A percentile compares a stretch with the other conserved stretches of the same genome.
Evolutionary conservation across 805 yeast genomes (phyloP).

Genomic region (Teunomyces cretensis): DNA sequence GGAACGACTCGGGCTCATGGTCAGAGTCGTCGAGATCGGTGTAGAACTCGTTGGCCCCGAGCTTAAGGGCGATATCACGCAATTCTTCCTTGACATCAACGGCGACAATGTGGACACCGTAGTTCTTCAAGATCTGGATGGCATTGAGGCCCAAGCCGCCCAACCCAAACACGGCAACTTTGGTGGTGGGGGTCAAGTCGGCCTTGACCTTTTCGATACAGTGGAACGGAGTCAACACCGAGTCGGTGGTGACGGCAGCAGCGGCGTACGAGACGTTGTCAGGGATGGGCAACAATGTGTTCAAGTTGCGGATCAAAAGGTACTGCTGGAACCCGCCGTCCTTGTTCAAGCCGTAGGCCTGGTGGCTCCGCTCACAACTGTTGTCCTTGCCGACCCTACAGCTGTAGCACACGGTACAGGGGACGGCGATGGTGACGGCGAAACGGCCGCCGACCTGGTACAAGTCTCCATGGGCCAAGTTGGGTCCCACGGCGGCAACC

Average conservation of each 20-base stretch:
- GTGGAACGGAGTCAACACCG: conserved; percentile 44
- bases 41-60: conserved; percentile 45
- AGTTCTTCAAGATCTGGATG: conserved; percentile 35
- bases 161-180: conserved; percentile 38
- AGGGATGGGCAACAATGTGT: conserved; percentile 38
- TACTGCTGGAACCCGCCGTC: conserved; percentile 46
- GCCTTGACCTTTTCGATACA: conserved; percentile 37
- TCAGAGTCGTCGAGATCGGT: conserved; percentile 26
- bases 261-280: conserved; percentile 37
- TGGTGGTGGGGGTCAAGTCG: conserved; percentile 29
- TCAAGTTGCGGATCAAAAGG: conserved; percentile 33
- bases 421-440: conserved; percentile 25
- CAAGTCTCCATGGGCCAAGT: conserved; percentile 18
- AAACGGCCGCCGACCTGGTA: conserved; percentile 31
- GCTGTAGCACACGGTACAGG: conserved; percentile 35
- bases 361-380: conserved; percentile 19
- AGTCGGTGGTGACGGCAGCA: conserved; percentile 44
- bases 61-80: conserved; percentile 23
- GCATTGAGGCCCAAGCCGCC: conserved; percentile 47
- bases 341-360: conserved; percentile 34
- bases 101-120: conserved; percentile 34
- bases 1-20: conserved; percentile 35
- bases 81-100: conserved; percentile 30
- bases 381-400: conserved; percentile 39
- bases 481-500: conserved; percentile 30